Percentiles rank a stretch among this genome's conserved stretches.
Evolutionary conservation across 352 stramenopile genomes (phyloP).

Genomic region (Pythium rishiriense): DNA sequence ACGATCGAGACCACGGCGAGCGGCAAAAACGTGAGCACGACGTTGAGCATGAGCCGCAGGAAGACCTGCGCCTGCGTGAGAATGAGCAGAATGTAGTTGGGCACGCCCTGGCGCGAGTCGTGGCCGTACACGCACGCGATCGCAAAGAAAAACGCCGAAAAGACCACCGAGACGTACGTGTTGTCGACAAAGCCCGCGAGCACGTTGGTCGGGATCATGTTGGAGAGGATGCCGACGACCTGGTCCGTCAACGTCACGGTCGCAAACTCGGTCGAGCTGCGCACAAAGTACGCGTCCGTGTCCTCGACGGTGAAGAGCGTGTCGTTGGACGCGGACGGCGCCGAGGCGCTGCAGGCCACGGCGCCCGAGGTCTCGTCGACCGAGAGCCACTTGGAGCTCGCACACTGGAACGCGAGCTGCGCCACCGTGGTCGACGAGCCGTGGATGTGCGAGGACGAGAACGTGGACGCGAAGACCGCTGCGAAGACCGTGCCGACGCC

Average conservation of each 20-base stretch:
- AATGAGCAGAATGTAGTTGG: slow-evolving; percentile 64
- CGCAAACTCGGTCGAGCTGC: slow-evolving; percentile 34
- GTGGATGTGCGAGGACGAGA: slow-evolving; percentile 15
- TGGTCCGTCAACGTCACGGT: slow-evolving; percentile 58
- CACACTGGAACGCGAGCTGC: slow-evolving; percentile 32
- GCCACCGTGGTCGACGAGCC: not conserved
- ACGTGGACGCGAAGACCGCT: slow-evolving; percentile 31
- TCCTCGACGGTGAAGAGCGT: slow-evolving; percentile 58
- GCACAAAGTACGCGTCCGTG: slow-evolving; percentile 41
- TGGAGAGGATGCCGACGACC: slow-evolving; percentile 61
- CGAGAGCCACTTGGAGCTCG: slow-evolving; percentile 41
- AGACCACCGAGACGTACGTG: slow-evolving; percentile 61
- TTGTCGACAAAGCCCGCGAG: slow-evolving; percentile 50
- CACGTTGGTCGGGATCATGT: slow-evolving; percentile 66
- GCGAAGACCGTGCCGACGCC: slow-evolving; percentile 37
- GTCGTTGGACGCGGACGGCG: slow-evolving; percentile 19
- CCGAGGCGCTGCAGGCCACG: slow-evolving; percentile 36
- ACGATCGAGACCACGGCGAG: slow-evolving; percentile 71
- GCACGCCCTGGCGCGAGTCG: slow-evolving; percentile 40
- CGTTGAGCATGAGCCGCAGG: slow-evolving; percentile 65
- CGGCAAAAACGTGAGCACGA: slow-evolving; percentile 59
- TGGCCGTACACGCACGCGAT: slow-evolving; percentile 56
- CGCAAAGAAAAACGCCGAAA: slow-evolving; percentile 64
- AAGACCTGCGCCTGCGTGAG: slow-evolving; percentile 56
- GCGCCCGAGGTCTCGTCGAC: slow-evolving; percentile 28